Evolutionary conservation across 148 eudicot genomes (phyloP), one percentile per base, ranked within the genome.

Genomic region (Salicornia ramosissima): DNA sequence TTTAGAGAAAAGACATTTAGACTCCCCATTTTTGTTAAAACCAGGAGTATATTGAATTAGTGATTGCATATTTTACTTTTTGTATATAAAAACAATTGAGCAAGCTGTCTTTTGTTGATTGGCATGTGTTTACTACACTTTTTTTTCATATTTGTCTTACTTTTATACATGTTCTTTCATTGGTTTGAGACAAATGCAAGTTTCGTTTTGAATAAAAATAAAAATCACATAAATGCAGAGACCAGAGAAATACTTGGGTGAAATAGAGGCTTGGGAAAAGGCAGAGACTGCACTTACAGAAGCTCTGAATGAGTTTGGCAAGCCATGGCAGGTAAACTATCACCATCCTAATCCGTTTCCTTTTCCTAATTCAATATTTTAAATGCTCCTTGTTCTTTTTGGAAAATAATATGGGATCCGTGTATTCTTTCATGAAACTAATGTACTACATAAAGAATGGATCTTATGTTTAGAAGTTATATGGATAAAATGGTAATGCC

Each of bases 241-340:
- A 86, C 97, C 99, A 39, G 99, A 95, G 77, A 91, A 91, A 59
- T 91, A 79, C 80, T 90, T 95, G 58, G 99, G 99, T 42, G 99
- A 91, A 28, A 13, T 85, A 15, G 85, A 78, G 77, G 81, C 91
- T 65, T 95, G 99, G 99, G 84, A 95, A 8, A 86, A 81, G 74
- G 99, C 99, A 6, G 99, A 95, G 81, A 85, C 90, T 75, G 90
- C 90, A 60, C 97, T 95, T 42, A 75, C 85, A 47, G 96, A 91
- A 83, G 99, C 96, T 71, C 66, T 95, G 57, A 78, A 95, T 73
- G 99, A 95, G 75, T 95, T 79, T 79, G 97, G 96, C 33, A 84
- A 89, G 70, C 87, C 90, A 10, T 95, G 99, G 99, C 85, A 91
- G 99, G 99, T 94, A 73, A 67, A 51, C 12, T 45, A 21, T 11